Base-by-base conservation (phyloP, 2,329 filamentous ascomycete genomes). In the Coniochaeta sp. region DNA sequence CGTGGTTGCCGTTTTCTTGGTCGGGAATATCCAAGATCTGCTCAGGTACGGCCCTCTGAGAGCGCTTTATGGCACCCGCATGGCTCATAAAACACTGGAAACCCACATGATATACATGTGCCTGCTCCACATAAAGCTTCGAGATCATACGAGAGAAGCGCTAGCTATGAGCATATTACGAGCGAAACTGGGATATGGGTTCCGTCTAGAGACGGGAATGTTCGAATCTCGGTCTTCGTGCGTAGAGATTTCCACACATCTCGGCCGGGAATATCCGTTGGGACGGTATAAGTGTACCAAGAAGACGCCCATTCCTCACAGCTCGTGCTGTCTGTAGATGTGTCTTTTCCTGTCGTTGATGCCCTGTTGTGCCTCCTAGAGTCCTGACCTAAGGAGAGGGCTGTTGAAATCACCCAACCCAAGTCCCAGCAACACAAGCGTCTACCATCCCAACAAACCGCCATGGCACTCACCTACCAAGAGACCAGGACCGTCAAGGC, bases 401-500 rank as follows among this genome's bases (percentile, higher is more conserved):
- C n/a, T n/a, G n/a, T n/a, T n/a, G n/a, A n/a, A n/a, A n/a, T n/a
- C n/a, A n/a, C n/a, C n/a, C n/a, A n/a, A n/a, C n/a, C n/a, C n/a
- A n/a, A n/a, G n/a, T n/a, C n/a, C n/a, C n/a, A n/a, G n/a, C n/a
- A n/a, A n/a, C n/a, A n/a, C 45, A 9, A 18, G 13, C 16, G 45
- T 46, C 42, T 27, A 30, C 22, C 14, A 5, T 8, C 24, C 16
- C 24, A 13, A 16, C n/a, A n/a, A n/a, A n/a, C 16, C 22, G 48
- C 48, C 49, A 66, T 67, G 64, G 53, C 65, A 22, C 69, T 81
- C 57, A 74, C 72, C 46, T 71, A 72, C 57, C 67, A 74, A 48
- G 85, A 91, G 69, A 74, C 79, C 52, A 70, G 77, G 49, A 76
- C 86, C 61, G 82, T 91, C 67, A 85, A 83, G 66, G 76, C 82